Evolutionary conservation across 2,329 filamentous ascomycete species (phyloP), one percentile per base, ranked within the genome.

Genomic region (Plectosphaerella cucumerina): DNA sequence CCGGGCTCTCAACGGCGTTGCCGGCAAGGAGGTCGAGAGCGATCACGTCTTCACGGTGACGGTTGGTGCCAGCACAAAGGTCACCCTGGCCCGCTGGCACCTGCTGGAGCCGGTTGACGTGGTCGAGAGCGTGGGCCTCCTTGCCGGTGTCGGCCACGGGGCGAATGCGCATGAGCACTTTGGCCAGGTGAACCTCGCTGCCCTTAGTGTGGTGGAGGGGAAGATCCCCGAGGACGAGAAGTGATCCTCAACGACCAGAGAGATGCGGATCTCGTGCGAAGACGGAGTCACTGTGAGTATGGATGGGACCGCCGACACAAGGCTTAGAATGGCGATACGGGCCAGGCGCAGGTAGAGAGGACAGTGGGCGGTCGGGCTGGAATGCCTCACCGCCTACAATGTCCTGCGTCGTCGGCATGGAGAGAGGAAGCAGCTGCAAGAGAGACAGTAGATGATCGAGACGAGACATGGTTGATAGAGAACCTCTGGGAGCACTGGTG

Each of bases 1-100:
- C 82, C 88, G 90, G 50, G 86, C 90, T 14, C 78, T 97, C 43
- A 84, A 84, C 60, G 75, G 72, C 1, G 66, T 80, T 5, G 77
- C 75, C 2, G 77, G 73, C 67, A 79, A 62, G 64, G 79, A 67
- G 64, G 85, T 70, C 68, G 78, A 63, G 56, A 70, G 70, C 65
- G 73, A 90, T 34, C 82, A 91, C 62, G 82, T 96, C 56, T 97
- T 95, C 70, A 90, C 90, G 2, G 90, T 96, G 42, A 96, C 91
- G 0, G 90, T 97, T 3, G 94, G 94, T 3, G 87, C 91, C 5
- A 94, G 88, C 69, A 92, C 87, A 50, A 97, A 97, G 76, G 86
- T 91, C 62, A 97, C 94, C 3, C 76, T 95, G 50, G 94, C 94
- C 15, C 85, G 84, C 59, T 97, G 90, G 86, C 92, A 97, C 68